Evolutionary conservation across 371 early-diverging fungal genomes (phyloP).

Genomic region (Synchytrium microbalum): DNA sequence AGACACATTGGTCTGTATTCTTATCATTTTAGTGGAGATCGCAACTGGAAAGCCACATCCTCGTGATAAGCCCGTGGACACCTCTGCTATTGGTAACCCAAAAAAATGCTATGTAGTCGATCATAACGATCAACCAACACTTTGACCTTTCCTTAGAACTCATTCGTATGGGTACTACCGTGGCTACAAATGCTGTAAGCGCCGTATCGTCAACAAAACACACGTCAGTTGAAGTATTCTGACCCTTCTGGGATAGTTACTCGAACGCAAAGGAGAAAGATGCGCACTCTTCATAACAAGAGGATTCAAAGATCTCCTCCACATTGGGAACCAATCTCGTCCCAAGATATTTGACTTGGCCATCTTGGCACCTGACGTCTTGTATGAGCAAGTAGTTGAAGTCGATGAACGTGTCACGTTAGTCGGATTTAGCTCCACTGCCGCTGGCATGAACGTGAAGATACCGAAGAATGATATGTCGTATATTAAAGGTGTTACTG

Average conservation of each 20-base stretch:
- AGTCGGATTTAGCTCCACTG: constrained; percentile 62
- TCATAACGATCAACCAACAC: neutral
- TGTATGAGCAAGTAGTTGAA: constrained; percentile 82
- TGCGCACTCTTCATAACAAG: constrained; percentile 82
- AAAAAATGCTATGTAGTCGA: neutral
- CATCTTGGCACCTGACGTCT: constrained; percentile 67
- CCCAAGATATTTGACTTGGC: constrained; percentile 91
- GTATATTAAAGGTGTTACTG: constrained; percentile 67
- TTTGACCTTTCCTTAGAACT: constrained; percentile 56
- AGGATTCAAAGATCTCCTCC: constrained; percentile 67
- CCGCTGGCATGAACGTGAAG: constrained; percentile 33
- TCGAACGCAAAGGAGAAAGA: constrained; percentile 69
- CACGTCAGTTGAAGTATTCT: neutral
- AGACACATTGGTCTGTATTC: too few species aligned
- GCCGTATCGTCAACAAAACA: neutral
- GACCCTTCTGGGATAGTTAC: constrained; percentile 10
- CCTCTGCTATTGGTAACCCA: constrained; percentile 50
- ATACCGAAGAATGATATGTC: constrained; percentile 19
- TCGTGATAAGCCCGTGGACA: constrained; percentile 66
- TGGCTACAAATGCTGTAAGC: constrained; percentile 83
- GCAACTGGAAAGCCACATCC: constrained; percentile 67
- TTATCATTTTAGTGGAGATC: constrained; percentile 41
- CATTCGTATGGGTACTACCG: constrained; percentile 94
- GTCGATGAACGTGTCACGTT: constrained; percentile 82
- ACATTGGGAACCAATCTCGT: constrained; percentile 85